These are phyloP conservation scores for Diaporthe vaccinii DNA, from an alignment of 2,329 filamentous ascomycete genomes.

Conservation along the genomic window DNA sequence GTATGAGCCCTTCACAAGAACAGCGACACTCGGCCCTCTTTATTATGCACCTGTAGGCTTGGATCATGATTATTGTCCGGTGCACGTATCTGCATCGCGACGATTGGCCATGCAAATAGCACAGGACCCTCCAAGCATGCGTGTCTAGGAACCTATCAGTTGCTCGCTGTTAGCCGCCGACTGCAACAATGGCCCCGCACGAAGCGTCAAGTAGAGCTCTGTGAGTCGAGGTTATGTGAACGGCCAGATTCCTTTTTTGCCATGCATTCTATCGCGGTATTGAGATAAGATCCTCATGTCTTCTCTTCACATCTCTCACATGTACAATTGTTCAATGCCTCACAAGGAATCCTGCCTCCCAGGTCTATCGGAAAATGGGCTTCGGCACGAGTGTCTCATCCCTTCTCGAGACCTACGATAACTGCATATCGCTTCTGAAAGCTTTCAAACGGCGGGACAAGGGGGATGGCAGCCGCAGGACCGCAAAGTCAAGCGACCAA, in stretches of 20 bases:
- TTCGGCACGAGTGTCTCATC: constrained; percentile 60
- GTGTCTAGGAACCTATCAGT: constrained; percentile 37
- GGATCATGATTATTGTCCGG: background rate
- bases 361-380: constrained; percentile 46
- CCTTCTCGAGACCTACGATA: constrained; percentile 63
- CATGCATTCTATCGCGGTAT: background rate
- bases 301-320: background rate
- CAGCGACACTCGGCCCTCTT: background rate
- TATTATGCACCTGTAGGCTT: background rate
- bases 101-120: constrained; percentile 4
- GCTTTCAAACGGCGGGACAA: constrained; percentile 46
- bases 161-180: constrained; percentile 34
- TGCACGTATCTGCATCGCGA: background rate
- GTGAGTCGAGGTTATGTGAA: constrained; percentile 3
- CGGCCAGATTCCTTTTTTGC: background rate
- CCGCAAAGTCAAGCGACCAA: constrained; percentile 43
- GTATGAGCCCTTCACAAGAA: background rate
- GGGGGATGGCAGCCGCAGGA: constrained; percentile 37
- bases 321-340: background rate
- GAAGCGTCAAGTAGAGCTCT: constrained; percentile 19
- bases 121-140: background rate
- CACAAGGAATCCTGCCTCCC: constrained; percentile 20
- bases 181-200: constrained; percentile 39
- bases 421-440: constrained; percentile 59
- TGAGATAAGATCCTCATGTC: background rate